These are phyloP conservation scores for Primulina tabacum DNA, from an alignment of 257 asterid species.

Conservation along the genomic window DNA sequence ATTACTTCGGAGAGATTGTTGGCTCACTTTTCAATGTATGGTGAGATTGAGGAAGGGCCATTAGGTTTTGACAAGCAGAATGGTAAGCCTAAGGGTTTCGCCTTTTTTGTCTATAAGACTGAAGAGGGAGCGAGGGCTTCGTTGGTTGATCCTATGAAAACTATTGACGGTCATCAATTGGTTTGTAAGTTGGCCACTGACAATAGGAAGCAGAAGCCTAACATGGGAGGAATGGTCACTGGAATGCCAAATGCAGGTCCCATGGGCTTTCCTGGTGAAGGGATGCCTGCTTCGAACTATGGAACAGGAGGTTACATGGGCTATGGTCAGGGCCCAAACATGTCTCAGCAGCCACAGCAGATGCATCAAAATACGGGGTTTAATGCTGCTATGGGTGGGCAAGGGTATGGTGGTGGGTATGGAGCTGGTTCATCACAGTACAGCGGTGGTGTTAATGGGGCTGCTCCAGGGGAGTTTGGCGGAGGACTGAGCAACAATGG, in stretches of 20 bases:
- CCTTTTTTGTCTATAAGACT: conserved; percentile 86
- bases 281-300: conserved; percentile 42
- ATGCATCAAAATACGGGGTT: conserved; percentile 54
- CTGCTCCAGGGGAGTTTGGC: conserved; percentile 51
- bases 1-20: conserved; percentile 73
- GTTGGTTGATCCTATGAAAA: conserved; percentile 67
- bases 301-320: conserved; percentile 57
- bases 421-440: conserved; percentile 25
- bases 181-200: conserved; percentile 92
- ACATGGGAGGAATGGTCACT: conserved; percentile 50
- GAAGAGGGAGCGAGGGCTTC: conserved; percentile 90
- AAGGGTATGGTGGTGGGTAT: conserved; percentile 53
- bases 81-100: conserved; percentile 91
- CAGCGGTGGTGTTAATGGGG: conserved; percentile 42
- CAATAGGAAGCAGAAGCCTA: conserved; percentile 73
- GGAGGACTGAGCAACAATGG: conserved; percentile 50
- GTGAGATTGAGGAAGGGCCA: conserved; percentile 98
- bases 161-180: conserved; percentile 81
- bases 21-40: conserved; percentile 63
- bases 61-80: conserved; percentile 95
- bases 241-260: conserved; percentile 51
- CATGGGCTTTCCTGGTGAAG: conserved; percentile 40
- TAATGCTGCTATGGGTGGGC: conserved; percentile 47
- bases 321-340: conserved; percentile 50
- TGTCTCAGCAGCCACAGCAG: conserved; percentile 65